These are phyloP conservation scores for Corymbia maculata DNA, from an alignment of 345 rosid genomes.

Conservation along the genomic window DNA sequence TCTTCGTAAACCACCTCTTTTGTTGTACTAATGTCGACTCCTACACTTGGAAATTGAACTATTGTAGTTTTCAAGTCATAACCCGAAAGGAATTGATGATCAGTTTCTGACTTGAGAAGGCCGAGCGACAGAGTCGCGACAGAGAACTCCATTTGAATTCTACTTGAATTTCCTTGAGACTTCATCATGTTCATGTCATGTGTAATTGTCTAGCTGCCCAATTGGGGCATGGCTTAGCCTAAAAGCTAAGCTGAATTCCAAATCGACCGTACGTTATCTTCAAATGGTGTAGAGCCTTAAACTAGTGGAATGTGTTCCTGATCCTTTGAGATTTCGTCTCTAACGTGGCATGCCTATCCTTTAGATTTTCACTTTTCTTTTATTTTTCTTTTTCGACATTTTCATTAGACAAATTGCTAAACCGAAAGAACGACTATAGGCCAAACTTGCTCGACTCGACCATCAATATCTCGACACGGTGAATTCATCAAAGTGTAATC, in stretches of 20 bases:
- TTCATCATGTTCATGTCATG: neutral
- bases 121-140: neutral
- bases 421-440: neutral
- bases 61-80: neutral
- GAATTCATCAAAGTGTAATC: too few relatives aligned
- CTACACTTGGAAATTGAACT: neutral
- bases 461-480: neutral
- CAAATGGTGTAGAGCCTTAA: too few relatives aligned
- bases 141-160: neutral
- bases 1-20: neutral
- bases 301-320: neutral
- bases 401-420: accelerated
- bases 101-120: neutral
- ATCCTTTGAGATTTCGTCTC: neutral
- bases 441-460: neutral
- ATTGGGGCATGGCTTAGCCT: neutral
- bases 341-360: neutral
- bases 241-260: too few relatives aligned
- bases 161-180: neutral
- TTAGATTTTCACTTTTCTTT: neutral
- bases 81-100: neutral
- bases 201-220: neutral
- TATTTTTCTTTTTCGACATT: neutral
- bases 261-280: too few relatives aligned
- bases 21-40: neutral